Evolutionary conservation across 2,329 filamentous ascomycete genomes (phyloP).

Genomic region (Lecanoromycetidae sp.): DNA sequence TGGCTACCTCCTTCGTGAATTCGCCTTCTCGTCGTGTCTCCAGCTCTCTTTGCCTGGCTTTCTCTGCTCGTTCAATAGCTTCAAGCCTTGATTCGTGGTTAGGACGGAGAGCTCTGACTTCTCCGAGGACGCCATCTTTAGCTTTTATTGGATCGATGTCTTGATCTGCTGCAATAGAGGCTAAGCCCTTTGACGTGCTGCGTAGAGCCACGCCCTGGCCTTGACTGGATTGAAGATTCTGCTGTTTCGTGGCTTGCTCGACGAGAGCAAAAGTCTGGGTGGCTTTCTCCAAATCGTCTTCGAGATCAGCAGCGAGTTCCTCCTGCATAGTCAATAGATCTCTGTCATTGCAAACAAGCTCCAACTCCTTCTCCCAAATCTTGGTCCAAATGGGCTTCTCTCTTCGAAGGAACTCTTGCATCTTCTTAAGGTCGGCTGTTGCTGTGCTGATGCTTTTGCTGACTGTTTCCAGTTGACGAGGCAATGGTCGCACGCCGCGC

Average conservation of each 20-base stretch:
- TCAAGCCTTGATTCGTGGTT: constrained; percentile 90
- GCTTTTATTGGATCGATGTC: constrained; percentile 62
- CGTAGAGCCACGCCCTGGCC: constrained; percentile 31
- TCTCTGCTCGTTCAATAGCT: constrained; percentile 94
- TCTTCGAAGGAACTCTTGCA: constrained; percentile 79
- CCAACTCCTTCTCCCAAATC: constrained; percentile 97
- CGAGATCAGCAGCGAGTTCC: constrained; percentile 80
- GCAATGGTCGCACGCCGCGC: constrained; percentile 80
- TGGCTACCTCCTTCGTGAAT: constrained; percentile 72
- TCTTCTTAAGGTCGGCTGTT: constrained; percentile 77
- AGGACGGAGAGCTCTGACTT: constrained; percentile 83
- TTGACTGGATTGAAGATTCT: constrained; percentile 56
- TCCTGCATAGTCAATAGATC: constrained; percentile 94
- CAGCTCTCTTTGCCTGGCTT: constrained; percentile 77
- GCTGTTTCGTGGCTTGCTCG: constrained; percentile 96
- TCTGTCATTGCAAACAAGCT: constrained; percentile 88
- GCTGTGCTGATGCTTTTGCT: constrained; percentile 75
- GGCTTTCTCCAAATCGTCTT: constrained; percentile 91
- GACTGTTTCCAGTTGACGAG: constrained; percentile 77
- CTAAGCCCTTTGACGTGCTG: constrained; percentile 41
- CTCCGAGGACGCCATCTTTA: constrained; percentile 82
- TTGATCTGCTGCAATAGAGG: constrained; percentile 31
- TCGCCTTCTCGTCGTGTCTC: constrained; percentile 61
- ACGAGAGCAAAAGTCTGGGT: constrained; percentile 87
- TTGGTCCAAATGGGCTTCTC: constrained; percentile 98